Conservation (phyloP, 2,329 filamentous ascomycete species). For the Xylariomycetidae sp. region DNA sequence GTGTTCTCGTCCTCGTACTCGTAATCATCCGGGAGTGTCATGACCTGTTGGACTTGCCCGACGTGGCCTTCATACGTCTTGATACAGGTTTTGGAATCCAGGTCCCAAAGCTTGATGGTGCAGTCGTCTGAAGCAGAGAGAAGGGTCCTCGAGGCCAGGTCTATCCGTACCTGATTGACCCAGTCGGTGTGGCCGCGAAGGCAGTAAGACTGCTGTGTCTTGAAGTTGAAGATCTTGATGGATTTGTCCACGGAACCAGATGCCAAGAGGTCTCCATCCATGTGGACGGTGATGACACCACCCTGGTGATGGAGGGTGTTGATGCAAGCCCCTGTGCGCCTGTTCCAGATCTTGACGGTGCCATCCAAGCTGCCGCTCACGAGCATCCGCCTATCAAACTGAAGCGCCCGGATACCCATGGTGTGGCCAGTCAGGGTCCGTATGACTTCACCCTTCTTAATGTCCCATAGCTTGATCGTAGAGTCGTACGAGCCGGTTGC, state of each 20-base stretch:
- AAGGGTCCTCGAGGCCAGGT: conserved; percentile 75
- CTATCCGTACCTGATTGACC: conserved; percentile 93
- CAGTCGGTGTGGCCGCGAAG: conserved; percentile 86
- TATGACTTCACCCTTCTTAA: conserved; percentile 80
- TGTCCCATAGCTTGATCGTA: conserved; percentile 94
- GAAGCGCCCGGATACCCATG: conserved; percentile 77
- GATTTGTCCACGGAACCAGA: conserved; percentile 87
- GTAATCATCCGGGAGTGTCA: conserved; percentile 80
- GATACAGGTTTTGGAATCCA: conserved; percentile 78
- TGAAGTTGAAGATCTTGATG: conserved; percentile 90
- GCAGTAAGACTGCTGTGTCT: conserved; percentile 73
- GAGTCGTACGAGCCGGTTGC: conserved; percentile 93
- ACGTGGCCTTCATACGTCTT: conserved; percentile 81
- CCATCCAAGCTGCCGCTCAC: conserved; percentile 86
- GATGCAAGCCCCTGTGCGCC: conserved; percentile 83
- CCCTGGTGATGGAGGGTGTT: conserved; percentile 75
- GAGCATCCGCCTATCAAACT: conserved; percentile 88
- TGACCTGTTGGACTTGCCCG: conserved; percentile 88
- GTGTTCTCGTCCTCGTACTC: conserved; percentile 71
- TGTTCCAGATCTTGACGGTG: conserved; percentile 93
- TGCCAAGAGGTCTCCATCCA: conserved; percentile 77
- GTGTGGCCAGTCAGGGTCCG: conserved; percentile 82
- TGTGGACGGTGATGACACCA: conserved; percentile 84
- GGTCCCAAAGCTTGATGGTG: conserved; percentile 86
- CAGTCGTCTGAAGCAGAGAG: conserved; percentile 93